Percentiles rank a stretch among this genome's conserved stretches.
Conservation (phyloP, 345 rosid species). For the Lepidium aucheri region DNA sequence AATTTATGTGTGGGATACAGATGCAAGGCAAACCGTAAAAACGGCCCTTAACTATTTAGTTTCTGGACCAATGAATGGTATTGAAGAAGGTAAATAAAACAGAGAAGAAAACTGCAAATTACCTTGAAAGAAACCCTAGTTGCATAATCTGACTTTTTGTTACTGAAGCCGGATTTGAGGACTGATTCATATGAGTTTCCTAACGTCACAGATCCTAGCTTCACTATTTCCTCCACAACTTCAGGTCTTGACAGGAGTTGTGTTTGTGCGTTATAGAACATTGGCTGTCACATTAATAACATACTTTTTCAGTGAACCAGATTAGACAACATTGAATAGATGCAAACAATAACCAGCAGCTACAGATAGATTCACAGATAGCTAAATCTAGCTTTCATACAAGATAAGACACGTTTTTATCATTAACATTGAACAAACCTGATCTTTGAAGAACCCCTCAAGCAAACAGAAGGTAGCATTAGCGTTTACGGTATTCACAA, state of each 20-base stretch:
- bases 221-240: constrained; percentile 42
- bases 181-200: constrained; percentile 44
- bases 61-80: not conserved
- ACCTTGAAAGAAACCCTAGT: constrained; percentile 87
- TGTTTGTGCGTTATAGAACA: constrained; percentile 53
- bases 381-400: not conserved
- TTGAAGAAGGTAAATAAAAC: not conserved
- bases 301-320: not conserved
- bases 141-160: constrained; percentile 45
- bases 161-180: constrained; percentile 48
- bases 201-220: constrained; percentile 37
- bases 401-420: not conserved
- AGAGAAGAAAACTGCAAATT: not conserved
- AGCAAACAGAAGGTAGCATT: constrained; percentile 19
- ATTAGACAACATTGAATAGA: not conserved
- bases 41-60: not conserved
- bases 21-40: not conserved
- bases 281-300: too few relatives aligned
- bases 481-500: constrained; percentile 13
- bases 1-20: not conserved
- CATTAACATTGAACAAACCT: constrained; percentile 17
- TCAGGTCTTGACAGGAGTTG: constrained; percentile 39
- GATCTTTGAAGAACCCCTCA: constrained; percentile 27
- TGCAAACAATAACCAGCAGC: not conserved
- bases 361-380: not conserved